These are phyloP conservation scores for Typha latifolia DNA, from an alignment of 176 grass and related monocot genomes.

Conservation along the genomic window DNA sequence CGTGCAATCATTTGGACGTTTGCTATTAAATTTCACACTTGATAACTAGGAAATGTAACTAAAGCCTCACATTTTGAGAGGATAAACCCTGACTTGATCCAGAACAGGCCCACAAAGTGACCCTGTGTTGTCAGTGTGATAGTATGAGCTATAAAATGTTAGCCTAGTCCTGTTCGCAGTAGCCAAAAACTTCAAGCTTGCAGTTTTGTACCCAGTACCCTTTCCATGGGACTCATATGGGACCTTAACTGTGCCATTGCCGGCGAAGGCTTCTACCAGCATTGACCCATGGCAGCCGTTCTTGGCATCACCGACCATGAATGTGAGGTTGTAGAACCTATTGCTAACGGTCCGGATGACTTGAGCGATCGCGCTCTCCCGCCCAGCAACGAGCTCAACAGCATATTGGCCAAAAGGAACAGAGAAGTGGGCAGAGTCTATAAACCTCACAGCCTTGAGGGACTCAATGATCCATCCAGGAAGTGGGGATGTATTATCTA, in stretches of 20 bases:
- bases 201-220: constrained; percentile 27
- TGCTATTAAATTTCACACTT: too few relatives aligned
- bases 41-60: too few relatives aligned
- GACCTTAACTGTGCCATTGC: constrained; percentile 73
- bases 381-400: constrained; percentile 84
- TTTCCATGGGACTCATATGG: constrained; percentile 55
- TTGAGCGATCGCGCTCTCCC: constrained; percentile 95
- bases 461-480: constrained; percentile 98
- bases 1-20: too few relatives aligned
- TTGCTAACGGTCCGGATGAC: constrained; percentile 66
- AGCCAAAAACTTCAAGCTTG: constrained; percentile 54
- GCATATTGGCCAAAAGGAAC: constrained; percentile 63
- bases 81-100: constrained; percentile 72
- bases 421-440: constrained; percentile 71
- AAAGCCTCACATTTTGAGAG: constrained; percentile 34
- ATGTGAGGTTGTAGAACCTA: constrained; percentile 71
- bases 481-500: constrained; percentile 75
- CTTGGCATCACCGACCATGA: constrained; percentile 66
- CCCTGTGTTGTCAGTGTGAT: constrained; percentile 64
- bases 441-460: constrained; percentile 88
- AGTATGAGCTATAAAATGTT: constrained; percentile 96
- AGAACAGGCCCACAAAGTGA: constrained; percentile 86
- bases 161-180: constrained; percentile 37
- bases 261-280: constrained; percentile 82
- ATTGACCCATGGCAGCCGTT: constrained; percentile 96